Conservation (phyloP, 2,329 filamentous ascomycete genomes). For the Catunica adiposa region DNA sequence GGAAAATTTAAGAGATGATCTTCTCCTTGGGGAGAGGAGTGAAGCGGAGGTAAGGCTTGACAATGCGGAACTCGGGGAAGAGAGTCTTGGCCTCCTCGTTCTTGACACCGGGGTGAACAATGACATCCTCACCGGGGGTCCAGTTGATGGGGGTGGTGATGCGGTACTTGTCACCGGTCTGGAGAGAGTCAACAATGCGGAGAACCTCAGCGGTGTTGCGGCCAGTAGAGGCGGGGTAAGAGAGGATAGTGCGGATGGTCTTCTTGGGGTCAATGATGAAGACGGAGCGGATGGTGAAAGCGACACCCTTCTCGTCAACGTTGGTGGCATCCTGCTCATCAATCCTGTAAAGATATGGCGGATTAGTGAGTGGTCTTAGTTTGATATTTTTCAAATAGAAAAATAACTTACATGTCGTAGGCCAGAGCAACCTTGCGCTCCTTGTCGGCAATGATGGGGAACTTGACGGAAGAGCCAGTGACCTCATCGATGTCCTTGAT, state of each 20-base stretch:
- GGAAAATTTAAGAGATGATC: constrained; percentile 20
- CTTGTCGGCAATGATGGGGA: constrained; percentile 73
- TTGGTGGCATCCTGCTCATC: constrained; percentile 70
- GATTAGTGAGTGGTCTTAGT: neutral
- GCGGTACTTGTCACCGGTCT: constrained; percentile 75
- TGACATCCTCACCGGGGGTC: constrained; percentile 77
- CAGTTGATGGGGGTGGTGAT: constrained; percentile 84
- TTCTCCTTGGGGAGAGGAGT: constrained; percentile 46
- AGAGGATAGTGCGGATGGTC: constrained; percentile 82
- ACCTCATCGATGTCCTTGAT: constrained; percentile 79
- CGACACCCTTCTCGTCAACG: constrained; percentile 65
- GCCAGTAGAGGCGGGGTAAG: constrained; percentile 82
- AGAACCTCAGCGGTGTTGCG: constrained; percentile 67
- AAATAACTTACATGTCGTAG: constrained; percentile 55
- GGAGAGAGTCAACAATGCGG: constrained; percentile 61
- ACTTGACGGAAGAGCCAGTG: constrained; percentile 49
- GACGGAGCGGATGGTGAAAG: constrained; percentile 87
- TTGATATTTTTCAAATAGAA: neutral
- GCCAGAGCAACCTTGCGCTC: constrained; percentile 56
- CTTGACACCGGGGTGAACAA: constrained; percentile 68
- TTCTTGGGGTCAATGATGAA: constrained; percentile 91
- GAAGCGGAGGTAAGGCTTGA: constrained; percentile 61
- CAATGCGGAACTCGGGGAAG: constrained; percentile 58
- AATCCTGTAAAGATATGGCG: constrained; percentile 32
- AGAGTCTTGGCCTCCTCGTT: constrained; percentile 76